These are phyloP conservation scores for Hypoxylon sp. DNA, from an alignment of 2,329 filamentous ascomycete species.

Conservation along the genomic window DNA sequence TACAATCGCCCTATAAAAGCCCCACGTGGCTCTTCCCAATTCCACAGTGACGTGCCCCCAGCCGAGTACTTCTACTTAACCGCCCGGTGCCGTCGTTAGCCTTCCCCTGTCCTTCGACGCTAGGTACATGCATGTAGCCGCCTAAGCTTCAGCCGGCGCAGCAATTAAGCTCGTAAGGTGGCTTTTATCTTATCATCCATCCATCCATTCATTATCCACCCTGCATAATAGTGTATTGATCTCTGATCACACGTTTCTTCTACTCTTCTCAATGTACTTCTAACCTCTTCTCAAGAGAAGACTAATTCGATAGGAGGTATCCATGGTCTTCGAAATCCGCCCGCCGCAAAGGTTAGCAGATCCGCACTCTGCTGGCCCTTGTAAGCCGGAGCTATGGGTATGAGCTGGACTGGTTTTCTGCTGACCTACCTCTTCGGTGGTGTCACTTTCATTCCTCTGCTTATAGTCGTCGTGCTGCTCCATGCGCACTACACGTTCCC, in stretches of 20 bases:
- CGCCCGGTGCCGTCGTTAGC: conserved; percentile 24
- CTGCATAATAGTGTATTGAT: conserved; percentile 21
- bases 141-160: conserved; percentile 4
- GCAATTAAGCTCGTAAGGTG: conserved; percentile 14
- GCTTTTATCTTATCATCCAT: conserved; percentile 24
- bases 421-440: conserved; percentile 87
- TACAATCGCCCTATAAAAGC: conserved; percentile 32
- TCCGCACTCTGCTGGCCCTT: conserved; percentile 44
- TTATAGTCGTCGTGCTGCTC: conserved; percentile 72
- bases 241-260: conserved; percentile 1
- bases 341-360: conserved; percentile 46
- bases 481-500: conserved; percentile 80
- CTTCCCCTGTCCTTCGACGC: background rate
- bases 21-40: conserved; percentile 40
- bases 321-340: conserved; percentile 48
- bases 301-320: conserved; percentile 26
- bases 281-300: conserved; percentile 18
- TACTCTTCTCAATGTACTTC: background rate
- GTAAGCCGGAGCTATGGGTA: conserved; percentile 60
- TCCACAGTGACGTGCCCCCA: conserved; percentile 37
- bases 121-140: conserved; percentile 7
- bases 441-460: conserved; percentile 85
- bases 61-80: conserved; percentile 12
- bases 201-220: conserved; percentile 16
- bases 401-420: conserved; percentile 71